Evolutionary conservation across 805 yeast genomes (phyloP).

Genomic region (Hanseniaspora singularis): DNA sequence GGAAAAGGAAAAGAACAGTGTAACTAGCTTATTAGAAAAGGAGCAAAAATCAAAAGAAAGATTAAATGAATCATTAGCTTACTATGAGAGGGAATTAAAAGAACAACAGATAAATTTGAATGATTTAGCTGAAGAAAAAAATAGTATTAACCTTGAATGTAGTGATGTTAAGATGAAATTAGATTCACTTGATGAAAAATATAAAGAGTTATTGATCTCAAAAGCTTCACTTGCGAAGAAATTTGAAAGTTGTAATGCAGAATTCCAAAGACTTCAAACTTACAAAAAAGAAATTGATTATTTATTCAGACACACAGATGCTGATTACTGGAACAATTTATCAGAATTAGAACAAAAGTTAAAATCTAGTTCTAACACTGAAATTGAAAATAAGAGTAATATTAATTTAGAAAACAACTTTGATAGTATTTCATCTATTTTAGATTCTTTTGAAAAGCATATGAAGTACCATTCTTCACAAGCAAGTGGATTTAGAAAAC

Average conservation of each 20-base stretch:
- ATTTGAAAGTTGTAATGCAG: neutral
- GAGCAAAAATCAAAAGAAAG: neutral
- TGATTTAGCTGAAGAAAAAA: neutral
- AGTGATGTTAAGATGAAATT: neutral
- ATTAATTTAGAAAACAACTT: neutral
- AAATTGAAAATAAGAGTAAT: neutral
- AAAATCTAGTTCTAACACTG: too few relatives aligned
- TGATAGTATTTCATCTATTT: slow-evolving; percentile 1
- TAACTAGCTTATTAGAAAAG: neutral
- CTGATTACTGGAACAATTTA: slow-evolving; percentile 12
- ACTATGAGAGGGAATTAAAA: neutral
- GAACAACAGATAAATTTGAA: neutral
- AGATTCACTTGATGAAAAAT: neutral
- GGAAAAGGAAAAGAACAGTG: neutral
- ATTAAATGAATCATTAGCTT: neutral
- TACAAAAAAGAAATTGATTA: slow-evolving; percentile 13
- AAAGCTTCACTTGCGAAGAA: neutral
- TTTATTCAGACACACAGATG: slow-evolving; percentile 10
- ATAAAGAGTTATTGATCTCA: neutral
- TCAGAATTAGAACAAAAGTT: slow-evolving; percentile 6
- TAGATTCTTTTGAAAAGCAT: slow-evolving; percentile 10
- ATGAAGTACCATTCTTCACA: slow-evolving; percentile 10
- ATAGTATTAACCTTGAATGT: neutral
- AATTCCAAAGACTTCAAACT: neutral
- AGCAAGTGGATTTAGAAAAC: slow-evolving; percentile 7